Conservation (phyloP, 108 stramenopile species). For the Pseudonitzschia pungens region DNA sequence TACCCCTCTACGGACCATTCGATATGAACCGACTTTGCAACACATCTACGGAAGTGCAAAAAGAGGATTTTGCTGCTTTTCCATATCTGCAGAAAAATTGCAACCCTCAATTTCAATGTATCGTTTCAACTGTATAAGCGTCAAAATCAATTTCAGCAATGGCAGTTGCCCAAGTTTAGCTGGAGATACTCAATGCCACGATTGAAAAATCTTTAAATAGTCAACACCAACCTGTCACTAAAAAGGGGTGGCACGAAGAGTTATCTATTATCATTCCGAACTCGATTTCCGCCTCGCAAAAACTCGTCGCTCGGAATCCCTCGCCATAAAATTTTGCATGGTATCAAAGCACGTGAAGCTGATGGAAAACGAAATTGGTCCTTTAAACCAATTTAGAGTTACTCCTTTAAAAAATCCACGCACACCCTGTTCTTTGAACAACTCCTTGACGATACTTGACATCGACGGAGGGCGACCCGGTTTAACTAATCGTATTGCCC, state of each 20-base stretch:
- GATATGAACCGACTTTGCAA: too few relatives aligned
- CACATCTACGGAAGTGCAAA: too few relatives aligned
- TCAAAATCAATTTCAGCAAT: too few relatives aligned
- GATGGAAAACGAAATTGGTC: conserved; percentile 93
- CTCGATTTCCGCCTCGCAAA: conserved; percentile 21
- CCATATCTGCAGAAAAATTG: too few relatives aligned
- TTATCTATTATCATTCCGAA: neutral
- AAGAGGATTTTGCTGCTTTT: too few relatives aligned
- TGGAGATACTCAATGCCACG: too few relatives aligned
- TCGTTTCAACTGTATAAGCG: too few relatives aligned
- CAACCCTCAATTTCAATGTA: too few relatives aligned
- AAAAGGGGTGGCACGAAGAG: too few relatives aligned
- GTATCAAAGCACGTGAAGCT: conserved; percentile 95
- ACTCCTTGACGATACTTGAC: conserved; percentile 56
- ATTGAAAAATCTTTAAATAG: too few relatives aligned
- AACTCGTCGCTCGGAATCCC: conserved; percentile 44
- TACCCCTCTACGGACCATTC: too few relatives aligned
- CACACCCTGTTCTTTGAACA: conserved; percentile 85
- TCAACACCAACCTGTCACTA: neutral
- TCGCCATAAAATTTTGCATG: conserved; percentile 65
- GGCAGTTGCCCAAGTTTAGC: too few relatives aligned
- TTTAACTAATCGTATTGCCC: conserved; percentile 20
- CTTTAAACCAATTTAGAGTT: conserved; percentile 97
- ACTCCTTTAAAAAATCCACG: conserved; percentile 96
- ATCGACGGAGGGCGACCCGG: conserved; percentile 59